Evolutionary conservation across 306 rosid species (phyloP).

Genomic region (Acacia acuminata): DNA sequence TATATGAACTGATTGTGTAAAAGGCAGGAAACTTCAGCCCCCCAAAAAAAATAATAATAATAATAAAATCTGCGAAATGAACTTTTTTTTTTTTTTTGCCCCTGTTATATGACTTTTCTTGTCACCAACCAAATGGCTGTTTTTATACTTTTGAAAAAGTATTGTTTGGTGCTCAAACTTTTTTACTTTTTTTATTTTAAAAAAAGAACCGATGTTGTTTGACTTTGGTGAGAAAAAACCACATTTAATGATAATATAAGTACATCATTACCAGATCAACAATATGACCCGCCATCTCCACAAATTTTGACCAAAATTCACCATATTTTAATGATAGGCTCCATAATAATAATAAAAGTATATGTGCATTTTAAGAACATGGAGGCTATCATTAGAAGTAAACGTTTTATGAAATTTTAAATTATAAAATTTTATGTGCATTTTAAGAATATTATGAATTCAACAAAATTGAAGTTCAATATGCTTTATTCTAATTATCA

Average conservation of each 20-base stretch:
- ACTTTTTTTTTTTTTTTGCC: no score
- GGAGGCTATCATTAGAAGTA: no score
- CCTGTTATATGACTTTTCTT: neutral
- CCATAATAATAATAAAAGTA: no score
- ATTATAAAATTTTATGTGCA: neutral
- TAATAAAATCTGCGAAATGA: neutral
- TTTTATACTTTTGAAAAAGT: neutral
- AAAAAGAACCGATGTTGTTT: neutral
- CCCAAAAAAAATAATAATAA: no score
- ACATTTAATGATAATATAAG: no score
- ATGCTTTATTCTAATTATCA: neutral
- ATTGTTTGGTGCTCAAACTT: neutral
- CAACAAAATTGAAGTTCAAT: neutral
- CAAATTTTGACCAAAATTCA: no score
- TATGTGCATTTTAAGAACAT: no score
- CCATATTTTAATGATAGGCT: no score
- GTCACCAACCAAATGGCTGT: neutral
- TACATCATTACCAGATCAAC: neutral
- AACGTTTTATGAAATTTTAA: no score
- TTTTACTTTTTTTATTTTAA: no score
- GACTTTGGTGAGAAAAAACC: neutral
- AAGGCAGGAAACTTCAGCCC: neutral
- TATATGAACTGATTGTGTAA: neutral
- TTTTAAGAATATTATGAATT: neutral
- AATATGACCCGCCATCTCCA: no score